Conservation (phyloP, 192 early-diverging fungal species). For the Gaertneriomyces semiglobifer region DNA sequence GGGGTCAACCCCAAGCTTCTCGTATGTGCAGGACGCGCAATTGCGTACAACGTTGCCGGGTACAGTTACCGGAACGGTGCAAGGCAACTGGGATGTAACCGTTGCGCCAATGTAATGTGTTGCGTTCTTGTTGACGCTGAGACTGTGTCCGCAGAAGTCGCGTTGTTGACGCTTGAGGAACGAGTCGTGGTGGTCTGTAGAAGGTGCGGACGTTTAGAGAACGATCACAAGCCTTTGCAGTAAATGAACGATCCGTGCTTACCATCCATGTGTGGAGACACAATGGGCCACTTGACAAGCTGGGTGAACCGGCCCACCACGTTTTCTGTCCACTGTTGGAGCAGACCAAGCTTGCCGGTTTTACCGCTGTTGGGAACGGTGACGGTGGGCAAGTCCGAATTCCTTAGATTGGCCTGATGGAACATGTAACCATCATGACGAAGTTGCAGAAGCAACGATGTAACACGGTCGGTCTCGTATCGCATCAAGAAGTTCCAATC, state of each 20-base stretch:
- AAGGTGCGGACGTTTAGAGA: not conserved
- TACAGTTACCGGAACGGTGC: conserved; percentile 16
- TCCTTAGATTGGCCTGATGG: conserved; percentile 40
- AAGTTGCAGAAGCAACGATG: conserved; percentile 29
- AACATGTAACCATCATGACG: conserved; percentile 42
- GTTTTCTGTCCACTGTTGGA: conserved; percentile 31
- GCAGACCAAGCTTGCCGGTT: conserved; percentile 28
- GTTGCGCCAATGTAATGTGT: conserved; percentile 4
- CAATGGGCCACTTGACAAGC: conserved; percentile 28
- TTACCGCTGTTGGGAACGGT: conserved; percentile 13
- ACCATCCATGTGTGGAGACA: conserved; percentile 18
- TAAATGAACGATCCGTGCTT: not conserved
- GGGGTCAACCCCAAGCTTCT: conserved; percentile 17
- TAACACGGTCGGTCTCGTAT: conserved; percentile 30
- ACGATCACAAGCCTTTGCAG: not conserved
- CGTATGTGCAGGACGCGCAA: conserved; percentile 9
- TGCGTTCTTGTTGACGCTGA: conserved; percentile 7
- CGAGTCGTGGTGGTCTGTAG: not conserved
- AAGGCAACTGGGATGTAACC: not conserved
- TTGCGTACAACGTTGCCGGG: conserved; percentile 7
- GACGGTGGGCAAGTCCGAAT: conserved; percentile 21
- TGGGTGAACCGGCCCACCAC: conserved; percentile 10
- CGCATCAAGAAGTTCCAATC: conserved; percentile 35
- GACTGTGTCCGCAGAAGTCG: not conserved
- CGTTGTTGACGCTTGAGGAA: conserved; percentile 7